A percentile compares a stretch with the other conserved stretches of the same genome.
Conservation (phyloP, 2,329 filamentous ascomycete species). For the Colletotrichum kahawae region DNA sequence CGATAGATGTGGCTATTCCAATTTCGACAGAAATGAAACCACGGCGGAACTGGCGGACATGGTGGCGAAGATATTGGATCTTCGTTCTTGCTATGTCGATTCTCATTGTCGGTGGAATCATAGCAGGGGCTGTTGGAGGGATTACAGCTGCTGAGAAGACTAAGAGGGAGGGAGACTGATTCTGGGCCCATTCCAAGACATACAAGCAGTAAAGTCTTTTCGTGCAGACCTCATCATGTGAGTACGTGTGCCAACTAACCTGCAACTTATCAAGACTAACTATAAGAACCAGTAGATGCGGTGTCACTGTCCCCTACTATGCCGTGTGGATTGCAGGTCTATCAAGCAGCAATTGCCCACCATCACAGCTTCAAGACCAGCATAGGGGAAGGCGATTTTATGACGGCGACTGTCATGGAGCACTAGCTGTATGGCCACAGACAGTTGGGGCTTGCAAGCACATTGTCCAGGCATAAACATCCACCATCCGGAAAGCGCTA, state of each 20-base stretch:
- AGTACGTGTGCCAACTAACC: background rate
- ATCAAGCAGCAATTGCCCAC: background rate
- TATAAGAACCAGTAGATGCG: background rate
- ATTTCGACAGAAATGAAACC: background rate
- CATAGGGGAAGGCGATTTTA: too few species aligned
- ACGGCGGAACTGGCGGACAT: background rate
- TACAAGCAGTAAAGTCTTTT: background rate
- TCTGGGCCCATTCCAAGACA: background rate
- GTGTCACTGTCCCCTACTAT: background rate
- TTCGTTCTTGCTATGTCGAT: constrained; percentile 13
- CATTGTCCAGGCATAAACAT: too few species aligned
- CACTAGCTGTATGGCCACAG: too few species aligned
- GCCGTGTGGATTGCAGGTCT: background rate
- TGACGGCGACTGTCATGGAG: too few species aligned
- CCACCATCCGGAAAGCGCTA: too few species aligned
- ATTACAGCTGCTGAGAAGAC: background rate
- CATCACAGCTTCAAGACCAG: background rate
- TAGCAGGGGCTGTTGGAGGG: constrained; percentile 7
- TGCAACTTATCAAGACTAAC: background rate
- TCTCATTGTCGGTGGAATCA: constrained; percentile 5
- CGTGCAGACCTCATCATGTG: background rate
- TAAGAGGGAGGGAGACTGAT: background rate
- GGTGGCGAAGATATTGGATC: constrained; percentile 14
- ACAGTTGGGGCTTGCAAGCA: too few species aligned
- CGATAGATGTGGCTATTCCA: constrained; percentile 4